Evolutionary conservation across 1,139 yeast genomes (phyloP), one percentile per base, ranked within the genome.

Genomic region (Yueomyces sp.): DNA sequence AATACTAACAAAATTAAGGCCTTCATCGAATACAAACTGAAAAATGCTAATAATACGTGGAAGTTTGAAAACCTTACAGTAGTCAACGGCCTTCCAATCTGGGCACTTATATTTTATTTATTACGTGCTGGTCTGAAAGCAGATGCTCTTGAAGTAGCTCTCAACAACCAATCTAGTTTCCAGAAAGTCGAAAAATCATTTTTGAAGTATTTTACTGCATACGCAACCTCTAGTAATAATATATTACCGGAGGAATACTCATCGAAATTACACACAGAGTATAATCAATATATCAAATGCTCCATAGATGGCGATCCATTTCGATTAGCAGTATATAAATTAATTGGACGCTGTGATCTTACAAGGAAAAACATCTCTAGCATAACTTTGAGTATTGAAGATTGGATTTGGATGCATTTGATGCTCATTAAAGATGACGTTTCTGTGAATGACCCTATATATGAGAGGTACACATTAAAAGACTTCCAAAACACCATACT

Each of bases 321-420:
- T 66, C 82, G 91, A 59, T 82, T 81, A 58, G 93, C 96, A 0
- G 81, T 87, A 4, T 93, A 86, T 67, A 91, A 91, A 64, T 73
- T 91, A 34, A 73, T 91, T 47, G 98, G 98, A 8, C 81, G 94
- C 60, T 87, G 97, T 62, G 96, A 87, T 52, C 39, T 63, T 36
- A 56, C 62, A 3, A 76, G 81, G 54, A 85, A 84, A 57, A 72
- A 77, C n/a, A 72, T 89, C 43, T 93, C 96, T 3, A 68, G 72
- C 29, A 81, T 91, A 40, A 78, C 89, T 38, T 65, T 79, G 39
- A 84, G 94, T 47, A 76, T 89, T 42, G 98, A 91, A 61, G 98
- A 91, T 63, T 91, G 98, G 98, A 64, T 89, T 43, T 91, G 98
- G 99, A 76, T 84, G 59, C 96, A 91, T 63, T 71, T 91, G 45